phyloP scores from a whole-genome alignment of 2,329 filamentous ascomycete species.

The Epichloe bromicola region DNA sequence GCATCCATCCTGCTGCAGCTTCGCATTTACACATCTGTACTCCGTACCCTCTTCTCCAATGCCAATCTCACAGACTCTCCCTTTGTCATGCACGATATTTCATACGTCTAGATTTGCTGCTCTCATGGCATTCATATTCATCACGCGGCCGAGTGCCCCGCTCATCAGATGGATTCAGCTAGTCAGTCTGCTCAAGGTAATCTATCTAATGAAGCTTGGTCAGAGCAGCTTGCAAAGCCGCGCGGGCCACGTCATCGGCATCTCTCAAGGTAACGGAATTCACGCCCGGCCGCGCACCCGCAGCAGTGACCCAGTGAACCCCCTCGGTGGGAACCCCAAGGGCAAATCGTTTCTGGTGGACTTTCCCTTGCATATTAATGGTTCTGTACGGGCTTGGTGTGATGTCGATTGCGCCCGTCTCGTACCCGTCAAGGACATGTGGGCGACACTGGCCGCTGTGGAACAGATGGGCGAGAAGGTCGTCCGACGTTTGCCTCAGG shows the following conservation, averaged over 20 bases:
- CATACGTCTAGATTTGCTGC: too few species aligned
- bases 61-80: too few species aligned
- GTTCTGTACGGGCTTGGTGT: constrained; percentile 1
- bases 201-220: too few species aligned
- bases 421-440: constrained; percentile 3
- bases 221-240: background rate
- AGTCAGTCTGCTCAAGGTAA: too few species aligned
- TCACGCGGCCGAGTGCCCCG: too few species aligned
- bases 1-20: too few species aligned
- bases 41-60: too few species aligned
- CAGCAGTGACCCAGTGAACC: constrained; percentile 6
- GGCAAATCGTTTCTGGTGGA: constrained; percentile 3
- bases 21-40: too few species aligned
- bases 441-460: constrained; percentile 3
- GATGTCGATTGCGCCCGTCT: constrained; percentile 4
- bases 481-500: constrained; percentile 1
- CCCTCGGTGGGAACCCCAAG: constrained; percentile 4
- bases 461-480: constrained; percentile 1
- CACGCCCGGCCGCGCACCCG: constrained; percentile 3
- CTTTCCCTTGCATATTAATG: background rate
- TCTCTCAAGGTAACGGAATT: constrained; percentile 5
- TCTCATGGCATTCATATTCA: too few species aligned
- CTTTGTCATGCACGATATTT: too few species aligned
- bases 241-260: constrained; percentile 4
- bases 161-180: too few species aligned